phyloP scores from a whole-genome alignment of 1,284 basidiomycete species.

The Pyrrhoderma lamaoense region DNA sequence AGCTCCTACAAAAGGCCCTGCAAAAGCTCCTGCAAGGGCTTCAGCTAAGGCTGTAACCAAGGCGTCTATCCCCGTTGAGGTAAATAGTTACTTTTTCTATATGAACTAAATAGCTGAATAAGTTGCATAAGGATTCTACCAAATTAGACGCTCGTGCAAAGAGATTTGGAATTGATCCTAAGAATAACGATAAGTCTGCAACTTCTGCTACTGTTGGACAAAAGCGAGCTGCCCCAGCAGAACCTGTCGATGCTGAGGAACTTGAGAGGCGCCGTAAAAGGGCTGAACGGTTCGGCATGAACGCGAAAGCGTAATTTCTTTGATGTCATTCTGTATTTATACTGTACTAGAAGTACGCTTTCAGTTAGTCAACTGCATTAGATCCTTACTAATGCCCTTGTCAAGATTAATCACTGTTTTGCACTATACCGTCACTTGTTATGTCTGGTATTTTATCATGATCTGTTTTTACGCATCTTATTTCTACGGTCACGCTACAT shows the following conservation, averaged over 20 bases:
- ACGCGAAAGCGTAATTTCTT: slow-evolving; percentile 5
- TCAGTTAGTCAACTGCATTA: no score
- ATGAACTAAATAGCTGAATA: slow-evolving; percentile 17
- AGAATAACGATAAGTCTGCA: slow-evolving; percentile 8
- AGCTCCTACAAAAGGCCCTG: not conserved
- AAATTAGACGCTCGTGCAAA: slow-evolving; percentile 43
- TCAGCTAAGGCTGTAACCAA: not conserved
- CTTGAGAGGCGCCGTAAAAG: slow-evolving; percentile 50
- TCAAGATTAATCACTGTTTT: no score
- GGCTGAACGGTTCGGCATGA: slow-evolving; percentile 49
- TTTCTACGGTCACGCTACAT: no score
- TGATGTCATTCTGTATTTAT: no score
- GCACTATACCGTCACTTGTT: no score
- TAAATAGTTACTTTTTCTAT: slow-evolving; percentile 22
- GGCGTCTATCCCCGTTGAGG: not conserved
- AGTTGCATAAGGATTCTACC: slow-evolving; percentile 34
- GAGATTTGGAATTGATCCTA: slow-evolving; percentile 39
- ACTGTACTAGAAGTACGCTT: no score
- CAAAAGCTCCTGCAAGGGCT: not conserved
- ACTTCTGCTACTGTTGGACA: slow-evolving; percentile 20
- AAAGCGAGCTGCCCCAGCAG: slow-evolving; percentile 38
- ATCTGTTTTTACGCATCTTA: no score
- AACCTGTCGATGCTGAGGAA: slow-evolving; percentile 49
- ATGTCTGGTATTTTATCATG: no score
- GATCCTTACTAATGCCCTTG: no score